Evolutionary conservation across 2,329 filamentous ascomycete species (phyloP).

Genomic region (Bipolaris cookei): DNA sequence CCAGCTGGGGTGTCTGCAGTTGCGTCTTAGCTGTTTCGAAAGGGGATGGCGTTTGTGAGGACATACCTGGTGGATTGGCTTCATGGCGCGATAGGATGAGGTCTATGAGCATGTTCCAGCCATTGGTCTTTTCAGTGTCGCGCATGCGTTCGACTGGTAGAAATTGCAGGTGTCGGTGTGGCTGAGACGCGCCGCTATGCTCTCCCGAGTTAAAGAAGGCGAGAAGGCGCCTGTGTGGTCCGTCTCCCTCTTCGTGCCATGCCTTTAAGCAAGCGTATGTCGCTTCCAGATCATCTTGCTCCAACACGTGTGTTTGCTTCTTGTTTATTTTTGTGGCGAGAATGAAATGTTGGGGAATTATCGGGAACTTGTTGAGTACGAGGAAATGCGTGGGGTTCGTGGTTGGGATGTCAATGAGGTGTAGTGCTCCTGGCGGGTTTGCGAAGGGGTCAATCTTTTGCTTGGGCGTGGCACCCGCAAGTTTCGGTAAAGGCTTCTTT

Average conservation of each 20-base stretch:
- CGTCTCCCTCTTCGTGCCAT: constrained; percentile 51
- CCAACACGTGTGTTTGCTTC: constrained; percentile 69
- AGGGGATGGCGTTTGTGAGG: background rate
- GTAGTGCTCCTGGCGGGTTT: constrained; percentile 60
- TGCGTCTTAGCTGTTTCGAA: constrained; percentile 12
- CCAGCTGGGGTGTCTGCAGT: constrained; percentile 10
- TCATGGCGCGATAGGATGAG: constrained; percentile 34
- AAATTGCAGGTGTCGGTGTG: constrained; percentile 75
- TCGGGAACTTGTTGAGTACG: constrained; percentile 76
- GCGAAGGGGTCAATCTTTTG: constrained; percentile 66
- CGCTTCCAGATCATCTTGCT: constrained; percentile 64
- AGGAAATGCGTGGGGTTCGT: constrained; percentile 62
- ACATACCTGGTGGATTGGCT: constrained; percentile 10
- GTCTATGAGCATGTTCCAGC: constrained; percentile 61
- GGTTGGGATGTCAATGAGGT: constrained; percentile 60
- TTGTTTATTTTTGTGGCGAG: constrained; percentile 69
- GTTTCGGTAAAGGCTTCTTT: constrained; percentile 63
- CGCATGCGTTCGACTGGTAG: constrained; percentile 69
- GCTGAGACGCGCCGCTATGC: constrained; percentile 73
- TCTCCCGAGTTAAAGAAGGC: constrained; percentile 74
- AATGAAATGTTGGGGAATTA: constrained; percentile 75
- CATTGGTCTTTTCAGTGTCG: constrained; percentile 45
- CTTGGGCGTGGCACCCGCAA: constrained; percentile 46
- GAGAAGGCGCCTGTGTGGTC: constrained; percentile 56
- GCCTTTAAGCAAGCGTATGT: constrained; percentile 67